Percentiles rank a stretch among this genome's conserved stretches.
Evolutionary conservation across 306 rosid genomes (phyloP).

Genomic region (Acacia confusa): DNA sequence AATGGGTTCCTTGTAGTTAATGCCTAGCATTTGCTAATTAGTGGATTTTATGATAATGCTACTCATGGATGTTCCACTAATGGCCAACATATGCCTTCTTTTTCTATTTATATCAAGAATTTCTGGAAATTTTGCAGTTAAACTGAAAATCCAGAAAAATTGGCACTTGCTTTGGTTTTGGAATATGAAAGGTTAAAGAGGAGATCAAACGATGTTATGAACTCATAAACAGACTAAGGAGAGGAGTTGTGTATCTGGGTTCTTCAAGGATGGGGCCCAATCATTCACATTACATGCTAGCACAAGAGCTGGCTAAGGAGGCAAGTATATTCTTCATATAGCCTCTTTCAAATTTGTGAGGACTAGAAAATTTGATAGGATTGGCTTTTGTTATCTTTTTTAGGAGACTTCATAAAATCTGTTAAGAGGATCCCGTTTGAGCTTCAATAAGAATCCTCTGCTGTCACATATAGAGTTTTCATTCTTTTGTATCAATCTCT

Average conservation of each 20-base stretch:
- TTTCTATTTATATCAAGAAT: background rate
- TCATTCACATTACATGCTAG: no score
- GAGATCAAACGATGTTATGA: constrained; percentile 84
- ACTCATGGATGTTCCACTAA: background rate
- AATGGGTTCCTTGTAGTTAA: no score
- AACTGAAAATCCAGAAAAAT: constrained; percentile 15
- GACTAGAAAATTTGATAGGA: background rate
- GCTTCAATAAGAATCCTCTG: background rate
- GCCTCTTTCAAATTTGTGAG: constrained; percentile 7
- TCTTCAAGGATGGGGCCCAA: no score
- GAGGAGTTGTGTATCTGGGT: constrained; percentile 85
- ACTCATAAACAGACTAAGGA: constrained; percentile 75
- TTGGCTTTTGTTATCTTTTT: background rate
- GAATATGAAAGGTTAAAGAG: constrained; percentile 61
- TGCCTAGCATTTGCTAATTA: no score
- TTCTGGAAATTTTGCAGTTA: constrained; percentile 12
- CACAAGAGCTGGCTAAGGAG: no score
- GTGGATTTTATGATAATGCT: background rate
- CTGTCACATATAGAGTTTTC: background rate
- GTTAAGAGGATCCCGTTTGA: background rate
- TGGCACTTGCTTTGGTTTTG: background rate
- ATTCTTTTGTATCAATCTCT: background rate
- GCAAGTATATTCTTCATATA: no score
- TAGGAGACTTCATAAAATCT: background rate
- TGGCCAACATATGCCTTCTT: background rate